phyloP scores from a whole-genome alignment of 2,329 filamentous ascomycete species.

The Lasiodiplodia hormozganensis region DNA sequence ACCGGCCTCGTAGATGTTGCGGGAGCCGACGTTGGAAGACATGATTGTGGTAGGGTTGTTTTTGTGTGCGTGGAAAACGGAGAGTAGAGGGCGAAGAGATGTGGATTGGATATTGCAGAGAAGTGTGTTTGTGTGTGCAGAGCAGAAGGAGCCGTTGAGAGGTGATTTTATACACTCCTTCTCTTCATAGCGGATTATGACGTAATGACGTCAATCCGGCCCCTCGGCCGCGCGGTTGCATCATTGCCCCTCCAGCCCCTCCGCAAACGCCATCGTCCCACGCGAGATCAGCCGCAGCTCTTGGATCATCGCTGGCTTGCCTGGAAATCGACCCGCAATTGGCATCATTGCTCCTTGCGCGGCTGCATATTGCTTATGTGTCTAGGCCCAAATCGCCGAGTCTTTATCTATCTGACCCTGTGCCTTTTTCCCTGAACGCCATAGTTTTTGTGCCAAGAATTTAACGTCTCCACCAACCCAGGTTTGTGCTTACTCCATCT shows the following conservation, averaged over 20 bases:
- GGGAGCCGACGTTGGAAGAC: conserved; percentile 72
- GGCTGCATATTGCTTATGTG: conserved; percentile 8
- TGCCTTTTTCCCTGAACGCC: conserved; percentile 27
- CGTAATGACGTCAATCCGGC: conserved; percentile 15
- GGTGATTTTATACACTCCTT: conserved; percentile 8
- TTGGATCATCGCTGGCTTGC: conserved; percentile 11
- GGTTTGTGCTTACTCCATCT: conserved; percentile 66
- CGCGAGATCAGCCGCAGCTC: conserved; percentile 19
- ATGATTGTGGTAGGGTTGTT: conserved; percentile 39
- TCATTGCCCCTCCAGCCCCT: conserved; percentile 19
- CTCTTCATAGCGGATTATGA: neutral
- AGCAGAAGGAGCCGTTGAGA: neutral
- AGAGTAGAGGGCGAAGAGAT: neutral
- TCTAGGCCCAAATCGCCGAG: neutral
- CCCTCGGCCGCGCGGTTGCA: conserved; percentile 6
- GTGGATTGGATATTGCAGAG: conserved; percentile 11
- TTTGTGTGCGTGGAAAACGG: neutral
- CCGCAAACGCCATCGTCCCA: conserved; percentile 21
- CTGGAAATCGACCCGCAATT: conserved; percentile 12
- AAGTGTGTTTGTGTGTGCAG: neutral
- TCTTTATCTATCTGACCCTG: conserved; percentile 1
- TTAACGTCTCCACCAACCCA: conserved; percentile 1
- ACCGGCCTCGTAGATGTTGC: conserved; percentile 73
- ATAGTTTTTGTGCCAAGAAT: conserved; percentile 14
- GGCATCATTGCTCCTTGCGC: conserved; percentile 19